Evolutionary conservation across 2,329 filamentous ascomycete species (phyloP), one percentile per base, ranked within the genome.

Genomic region (Pestalotiopsis sp.): DNA sequence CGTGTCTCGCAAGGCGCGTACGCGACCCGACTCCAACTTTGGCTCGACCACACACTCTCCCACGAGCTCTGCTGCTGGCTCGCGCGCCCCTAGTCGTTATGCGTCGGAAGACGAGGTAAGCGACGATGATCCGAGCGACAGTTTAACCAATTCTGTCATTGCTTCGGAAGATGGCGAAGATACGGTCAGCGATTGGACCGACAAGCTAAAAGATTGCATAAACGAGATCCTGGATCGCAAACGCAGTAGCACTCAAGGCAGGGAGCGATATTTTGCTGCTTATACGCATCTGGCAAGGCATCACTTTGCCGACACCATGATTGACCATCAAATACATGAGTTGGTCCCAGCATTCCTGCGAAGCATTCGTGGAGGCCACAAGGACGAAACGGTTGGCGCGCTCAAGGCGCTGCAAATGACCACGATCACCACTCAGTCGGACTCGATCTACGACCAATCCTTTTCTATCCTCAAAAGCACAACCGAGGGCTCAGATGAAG

Each of bases 161-260:
- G 89, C 87, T 69, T 91, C 89, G n/a, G 88, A 92, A 70, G 92
- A 93, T 72, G 90, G 90, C 45, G 83, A 91, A 39, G 85, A 87
- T 9, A 82, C 85, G 31, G 78, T 84, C 20, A 79, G 84, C 63
- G 85, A 86, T 31, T 93, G 92, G 87, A 86, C 89, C 60, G 81
- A 87, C 17, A 86, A 88, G 68, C 81, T 95, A 41, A 83, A 86
- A 36, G 87, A 90, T 70, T 88, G 91, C 68, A 90, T 97, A 71
- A 85, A 91, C 62, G 90, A 92, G 73, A 87, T 97, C 36, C 85
- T 91, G 67, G 85, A 88, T 70, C 90, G 93, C 74, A 97, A 97
- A 84, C 90, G 91, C 72, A 93, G 91, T 79, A 94, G 90, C 72
- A 88, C 86, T 27, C 88, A 92, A 71, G 89, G 90, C 25, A 89